phyloP scores from a whole-genome alignment of 805 yeast species.

The Komagataella pastoris region DNA sequence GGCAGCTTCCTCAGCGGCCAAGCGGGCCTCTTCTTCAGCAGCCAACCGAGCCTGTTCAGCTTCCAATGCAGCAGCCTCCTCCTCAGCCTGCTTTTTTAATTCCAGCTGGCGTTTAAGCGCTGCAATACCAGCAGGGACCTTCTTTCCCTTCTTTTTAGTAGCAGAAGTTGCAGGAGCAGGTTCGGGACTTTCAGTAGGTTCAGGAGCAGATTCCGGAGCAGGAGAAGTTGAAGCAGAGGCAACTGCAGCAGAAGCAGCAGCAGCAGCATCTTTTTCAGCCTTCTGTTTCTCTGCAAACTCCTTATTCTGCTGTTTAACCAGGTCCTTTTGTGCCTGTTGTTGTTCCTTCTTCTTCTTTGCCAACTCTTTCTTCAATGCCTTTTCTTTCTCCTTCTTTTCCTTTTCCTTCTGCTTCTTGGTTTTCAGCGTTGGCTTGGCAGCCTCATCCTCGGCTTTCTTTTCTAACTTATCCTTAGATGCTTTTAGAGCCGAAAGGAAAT shows the following conservation, averaged over 20 bases:
- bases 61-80: conserved; percentile 57
- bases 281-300: conserved; percentile 23
- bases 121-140: conserved; percentile 83
- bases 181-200: conserved; percentile 20
- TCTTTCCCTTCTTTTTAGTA: conserved; percentile 46
- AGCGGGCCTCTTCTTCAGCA: conserved; percentile 34
- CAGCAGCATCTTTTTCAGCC: conserved; percentile 18
- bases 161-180: conserved; percentile 18
- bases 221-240: conserved; percentile 19
- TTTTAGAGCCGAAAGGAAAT: conserved; percentile 75
- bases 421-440: conserved; percentile 35
- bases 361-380: conserved; percentile 79
- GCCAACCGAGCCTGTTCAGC: conserved; percentile 49
- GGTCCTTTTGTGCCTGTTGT: conserved; percentile 5
- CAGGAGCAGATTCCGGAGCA: conserved; percentile 5
- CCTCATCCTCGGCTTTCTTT: background rate
- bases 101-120: conserved; percentile 86
- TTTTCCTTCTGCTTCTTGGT: conserved; percentile 90
- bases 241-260: conserved; percentile 15
- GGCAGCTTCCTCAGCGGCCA: conserved; percentile 51
- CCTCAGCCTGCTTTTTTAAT: conserved; percentile 77
- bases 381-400: conserved; percentile 88
- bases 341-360: conserved; percentile 71
- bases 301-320: conserved; percentile 20
- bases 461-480: conserved; percentile 50